Percentiles rank a stretch among this genome's conserved stretches.
Conservation (phyloP, 257 asterid genomes). For the Solanum tarapatanum region DNA sequence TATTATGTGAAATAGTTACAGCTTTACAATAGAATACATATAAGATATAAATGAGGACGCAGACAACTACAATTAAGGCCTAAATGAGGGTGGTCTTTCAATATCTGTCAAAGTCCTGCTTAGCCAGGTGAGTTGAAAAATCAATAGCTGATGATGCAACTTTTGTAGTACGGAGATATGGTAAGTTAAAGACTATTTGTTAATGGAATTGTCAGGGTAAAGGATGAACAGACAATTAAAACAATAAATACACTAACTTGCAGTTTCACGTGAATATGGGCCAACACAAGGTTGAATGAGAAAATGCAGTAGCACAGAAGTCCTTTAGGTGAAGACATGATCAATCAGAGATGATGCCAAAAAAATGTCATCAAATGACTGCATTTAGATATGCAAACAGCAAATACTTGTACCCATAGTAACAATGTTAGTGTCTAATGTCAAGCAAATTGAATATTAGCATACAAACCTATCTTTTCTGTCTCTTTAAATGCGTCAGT, state of each 20-base stretch:
- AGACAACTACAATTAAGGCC: background rate
- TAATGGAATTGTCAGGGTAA: background rate
- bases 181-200: background rate
- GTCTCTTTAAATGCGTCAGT: constrained; percentile 56
- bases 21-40: background rate
- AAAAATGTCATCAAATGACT: background rate
- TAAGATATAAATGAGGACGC: background rate
- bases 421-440: background rate
- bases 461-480: constrained; percentile 53
- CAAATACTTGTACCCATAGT: background rate
- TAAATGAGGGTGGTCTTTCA: background rate
- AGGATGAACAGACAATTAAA: background rate
- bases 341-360: background rate
- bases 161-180: background rate
- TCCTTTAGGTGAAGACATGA: background rate
- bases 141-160: background rate
- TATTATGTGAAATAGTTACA: background rate
- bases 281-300: background rate
- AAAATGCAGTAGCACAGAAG: background rate
- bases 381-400: background rate
- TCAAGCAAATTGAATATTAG: background rate
- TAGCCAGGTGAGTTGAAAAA: background rate
- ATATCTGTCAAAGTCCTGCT: background rate
- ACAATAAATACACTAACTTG: background rate
- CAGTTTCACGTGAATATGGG: background rate